A percentile compares a stretch with the other conserved stretches of the same genome.
phyloP scores from a whole-genome alignment of 1,139 yeast species.

The Pneumocystis murina region DNA sequence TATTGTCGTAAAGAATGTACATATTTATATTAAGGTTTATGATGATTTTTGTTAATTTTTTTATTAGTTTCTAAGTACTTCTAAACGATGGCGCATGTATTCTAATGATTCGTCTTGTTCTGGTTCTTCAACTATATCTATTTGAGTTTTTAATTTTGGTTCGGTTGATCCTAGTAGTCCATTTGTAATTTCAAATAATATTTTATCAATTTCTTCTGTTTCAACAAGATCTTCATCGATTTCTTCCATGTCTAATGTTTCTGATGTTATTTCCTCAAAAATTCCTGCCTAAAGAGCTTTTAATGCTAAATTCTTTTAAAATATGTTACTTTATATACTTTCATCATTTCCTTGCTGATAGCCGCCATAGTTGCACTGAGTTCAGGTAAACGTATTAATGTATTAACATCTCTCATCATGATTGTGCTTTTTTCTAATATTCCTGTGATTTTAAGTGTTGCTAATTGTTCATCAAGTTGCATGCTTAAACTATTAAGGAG shows the following conservation, averaged over 20 bases:
- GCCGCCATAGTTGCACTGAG: constrained; percentile 74
- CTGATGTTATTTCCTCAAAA: constrained; percentile 91
- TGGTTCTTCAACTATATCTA: constrained; percentile 28
- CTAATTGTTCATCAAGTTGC: constrained; percentile 87
- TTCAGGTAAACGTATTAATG: constrained; percentile 63
- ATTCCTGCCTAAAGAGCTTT: constrained; percentile 42
- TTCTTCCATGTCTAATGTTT: constrained; percentile 57
- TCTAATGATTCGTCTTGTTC: constrained; percentile 61
- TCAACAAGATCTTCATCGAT: constrained; percentile 56
- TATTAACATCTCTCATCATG: constrained; percentile 80
- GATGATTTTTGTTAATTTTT: constrained; percentile 19
- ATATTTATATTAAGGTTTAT: not conserved
- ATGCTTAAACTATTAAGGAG: constrained; percentile 71
- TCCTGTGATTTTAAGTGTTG: constrained; percentile 66
- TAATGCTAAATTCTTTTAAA: not conserved
- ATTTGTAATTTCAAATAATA: constrained; percentile 38
- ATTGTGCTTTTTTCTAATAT: constrained; percentile 66
- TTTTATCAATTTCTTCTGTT: constrained; percentile 49
- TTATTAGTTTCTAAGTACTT: constrained; percentile 53
- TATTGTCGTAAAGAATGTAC: not conserved
- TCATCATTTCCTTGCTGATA: constrained; percentile 72
- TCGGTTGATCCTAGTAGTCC: constrained; percentile 24
- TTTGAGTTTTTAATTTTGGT: constrained; percentile 27
- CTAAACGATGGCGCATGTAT: constrained; percentile 78
- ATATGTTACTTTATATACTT: constrained; percentile 22